Base-by-base conservation (phyloP, 2,329 filamentous ascomycete genomes). In the Nemania abortiva region DNA sequence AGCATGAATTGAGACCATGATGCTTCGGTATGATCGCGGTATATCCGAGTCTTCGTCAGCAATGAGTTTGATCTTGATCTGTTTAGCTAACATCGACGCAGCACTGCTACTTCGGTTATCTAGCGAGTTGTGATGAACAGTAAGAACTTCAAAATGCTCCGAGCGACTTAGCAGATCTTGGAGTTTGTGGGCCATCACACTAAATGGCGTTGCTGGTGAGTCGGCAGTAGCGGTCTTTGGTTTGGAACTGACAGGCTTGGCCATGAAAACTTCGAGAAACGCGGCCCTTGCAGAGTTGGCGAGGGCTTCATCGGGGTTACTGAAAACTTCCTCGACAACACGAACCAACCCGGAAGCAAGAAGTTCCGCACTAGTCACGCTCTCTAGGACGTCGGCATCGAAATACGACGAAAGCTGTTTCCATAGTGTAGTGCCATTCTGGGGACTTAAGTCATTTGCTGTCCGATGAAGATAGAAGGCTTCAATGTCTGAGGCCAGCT, bases 1-100 rank as follows among this genome's bases (percentile, higher is more conserved):
- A 18, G 96, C 96, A 79, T 99, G 96, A 66, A 99, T 99, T 0
- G 94, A 97, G 0, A 99, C 96, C 92, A 98, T 98, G 71, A 99
- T 97, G 74, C 95, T 97, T 24, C 93, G 89, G 78, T 97, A 98
- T 0, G 91, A 86, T 42, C 90, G 88, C 20, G 96, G 96, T 68
- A 99, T 96, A 57, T 96, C 93, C 0, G 94, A 95, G 55, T 95
- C 91, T 1, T 97, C 95, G 73, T 97, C 95, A 1, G 96, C 95
- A 45, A 95, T 88, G 39, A 99, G 86, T 74, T 94, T 95, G 53
- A 99, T 87, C 39, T 95, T 90, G 39, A 99, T 91, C 77, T 99
- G 96, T 80, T 98, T 98, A 4, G 94, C 95, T 6, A 99, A 86
- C 95, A 99, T 98, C 0, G 95, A 97, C 0, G 95, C 91, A 24